Conservation (phyloP, 257 asterid species). For the Nicotiana noctiflora region DNA sequence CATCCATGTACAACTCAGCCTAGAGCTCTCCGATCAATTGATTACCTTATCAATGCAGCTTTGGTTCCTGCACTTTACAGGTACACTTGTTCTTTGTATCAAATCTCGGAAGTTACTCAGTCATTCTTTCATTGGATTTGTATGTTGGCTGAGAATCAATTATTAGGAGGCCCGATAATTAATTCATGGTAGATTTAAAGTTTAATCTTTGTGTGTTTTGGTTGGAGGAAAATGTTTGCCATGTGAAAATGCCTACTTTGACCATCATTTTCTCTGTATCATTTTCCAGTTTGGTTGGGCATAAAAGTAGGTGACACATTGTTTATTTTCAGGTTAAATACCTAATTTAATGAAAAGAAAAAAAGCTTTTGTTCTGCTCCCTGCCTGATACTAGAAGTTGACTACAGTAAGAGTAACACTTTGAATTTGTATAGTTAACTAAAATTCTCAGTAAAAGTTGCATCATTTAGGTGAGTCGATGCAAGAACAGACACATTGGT, state of each 20-base stretch:
- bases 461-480: not conserved
- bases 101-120: not conserved
- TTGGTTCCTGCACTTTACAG: not conserved
- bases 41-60: not conserved
- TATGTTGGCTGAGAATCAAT: not conserved
- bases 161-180: not conserved
- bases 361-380: not conserved
- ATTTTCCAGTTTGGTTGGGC: not conserved
- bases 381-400: not conserved
- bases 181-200: not conserved
- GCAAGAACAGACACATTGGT: not conserved
- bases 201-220: not conserved
- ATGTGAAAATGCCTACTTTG: not conserved
- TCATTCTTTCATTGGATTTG: not conserved
- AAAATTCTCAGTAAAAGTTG: not conserved
- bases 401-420: not conserved
- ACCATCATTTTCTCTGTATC: not conserved
- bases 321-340: not conserved
- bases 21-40: not conserved
- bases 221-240: not conserved
- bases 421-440: not conserved
- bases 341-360: not conserved
- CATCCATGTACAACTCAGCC: not conserved
- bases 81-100: not conserved
- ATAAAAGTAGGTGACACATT: not conserved